Percentiles rank a stretch among this genome's conserved stretches.
phyloP scores from a whole-genome alignment of 1,139 yeast species.

The Geotrichum citri-aurantii region DNA sequence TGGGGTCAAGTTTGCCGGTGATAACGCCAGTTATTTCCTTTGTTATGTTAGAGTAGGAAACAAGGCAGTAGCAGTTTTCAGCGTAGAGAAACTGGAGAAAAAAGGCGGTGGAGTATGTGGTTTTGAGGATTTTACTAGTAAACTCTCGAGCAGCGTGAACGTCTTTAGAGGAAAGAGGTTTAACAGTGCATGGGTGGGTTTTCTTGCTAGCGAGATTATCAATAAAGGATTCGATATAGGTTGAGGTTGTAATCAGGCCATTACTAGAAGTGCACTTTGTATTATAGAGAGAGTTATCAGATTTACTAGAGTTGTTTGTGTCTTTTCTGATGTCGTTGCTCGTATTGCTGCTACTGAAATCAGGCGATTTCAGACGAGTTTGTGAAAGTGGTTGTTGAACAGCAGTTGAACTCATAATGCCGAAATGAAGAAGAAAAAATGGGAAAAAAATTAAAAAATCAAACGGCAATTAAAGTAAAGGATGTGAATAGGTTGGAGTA shows the following conservation, averaged over 20 bases:
- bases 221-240: neutral
- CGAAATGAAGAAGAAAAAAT: neutral
- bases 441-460: too few species aligned
- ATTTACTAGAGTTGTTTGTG: neutral
- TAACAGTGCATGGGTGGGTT: neutral
- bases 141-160: constrained; percentile 7
- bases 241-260: neutral
- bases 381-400: neutral
- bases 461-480: too few species aligned
- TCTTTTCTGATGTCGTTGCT: neutral
- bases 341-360: neutral
- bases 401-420: neutral
- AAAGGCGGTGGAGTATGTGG: constrained; percentile 21
- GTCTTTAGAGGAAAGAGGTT: neutral
- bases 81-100: constrained; percentile 25
- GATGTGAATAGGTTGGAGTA: too few species aligned
- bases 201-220: neutral
- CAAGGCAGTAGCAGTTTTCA: constrained; percentile 19
- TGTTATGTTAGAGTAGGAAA: constrained; percentile 14
- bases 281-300: neutral
- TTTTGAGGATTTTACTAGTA: constrained; percentile 19
- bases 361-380: neutral
- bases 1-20: constrained; percentile 21
- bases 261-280: neutral
- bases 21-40: constrained; percentile 21